phyloP scores from a whole-genome alignment of 495 filamentous ascomycete species.

The Penicillium desertorum region DNA sequence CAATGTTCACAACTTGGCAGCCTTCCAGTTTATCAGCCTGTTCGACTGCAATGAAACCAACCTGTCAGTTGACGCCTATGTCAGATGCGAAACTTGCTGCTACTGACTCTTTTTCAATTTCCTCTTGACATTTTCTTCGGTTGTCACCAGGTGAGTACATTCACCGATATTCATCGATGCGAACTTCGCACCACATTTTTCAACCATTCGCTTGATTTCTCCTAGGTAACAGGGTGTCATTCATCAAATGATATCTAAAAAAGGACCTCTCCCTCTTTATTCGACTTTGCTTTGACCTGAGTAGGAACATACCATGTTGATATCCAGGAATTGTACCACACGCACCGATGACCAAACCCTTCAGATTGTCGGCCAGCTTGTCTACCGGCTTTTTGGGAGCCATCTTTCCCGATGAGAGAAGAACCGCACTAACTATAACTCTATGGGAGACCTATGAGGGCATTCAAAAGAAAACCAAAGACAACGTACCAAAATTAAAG shows the following conservation, averaged over 20 bases:
- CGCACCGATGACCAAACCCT: conserved; percentile 51
- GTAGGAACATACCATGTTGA: conserved; percentile 44
- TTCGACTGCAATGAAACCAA: conserved; percentile 5
- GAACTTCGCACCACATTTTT: conserved; percentile 14
- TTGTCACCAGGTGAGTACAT: conserved; percentile 25
- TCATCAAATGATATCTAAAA: neutral
- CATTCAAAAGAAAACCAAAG: neutral
- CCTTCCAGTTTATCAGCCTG: neutral
- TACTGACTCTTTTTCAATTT: conserved; percentile 14
- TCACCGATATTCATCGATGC: neutral
- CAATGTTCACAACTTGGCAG: conserved; percentile 12
- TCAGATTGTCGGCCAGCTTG: conserved; percentile 32
- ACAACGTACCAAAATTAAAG: neutral
- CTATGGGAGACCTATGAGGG: neutral
- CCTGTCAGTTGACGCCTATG: neutral
- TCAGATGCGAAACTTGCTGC: neutral
- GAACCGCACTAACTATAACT: neutral
- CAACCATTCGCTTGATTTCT: conserved; percentile 7
- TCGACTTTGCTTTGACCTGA: neutral
- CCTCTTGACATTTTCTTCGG: conserved; percentile 1
- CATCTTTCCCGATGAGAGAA: neutral
- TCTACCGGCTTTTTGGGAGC: neutral
- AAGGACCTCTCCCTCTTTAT: neutral
- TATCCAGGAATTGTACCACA: conserved; percentile 57
- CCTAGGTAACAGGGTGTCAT: neutral